A percentile compares a stretch with the other conserved stretches of the same genome.
These are phyloP conservation scores for Candida anutae DNA, from an alignment of 1,139 yeast species.

Conservation along the genomic window DNA sequence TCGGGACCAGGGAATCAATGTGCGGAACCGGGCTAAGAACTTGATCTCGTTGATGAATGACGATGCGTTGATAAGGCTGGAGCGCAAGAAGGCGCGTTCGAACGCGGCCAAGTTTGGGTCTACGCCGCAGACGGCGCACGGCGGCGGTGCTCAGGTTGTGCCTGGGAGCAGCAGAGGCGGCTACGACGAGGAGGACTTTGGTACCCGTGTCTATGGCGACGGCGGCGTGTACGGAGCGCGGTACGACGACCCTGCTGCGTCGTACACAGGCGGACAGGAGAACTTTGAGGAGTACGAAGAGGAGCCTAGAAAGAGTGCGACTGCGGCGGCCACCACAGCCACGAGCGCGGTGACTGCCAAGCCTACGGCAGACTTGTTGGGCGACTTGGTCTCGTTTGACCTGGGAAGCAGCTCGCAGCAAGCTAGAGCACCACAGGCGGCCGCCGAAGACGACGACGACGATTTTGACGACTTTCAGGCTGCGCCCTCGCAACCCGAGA, in stretches of 20 bases:
- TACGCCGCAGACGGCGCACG: slow-evolving; percentile 45
- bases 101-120: slow-evolving; percentile 77
- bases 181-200: slow-evolving; percentile 45
- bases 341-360: slow-evolving; percentile 5
- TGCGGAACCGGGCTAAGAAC: slow-evolving; percentile 82
- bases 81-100: slow-evolving; percentile 82
- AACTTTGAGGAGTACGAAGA: slow-evolving; percentile 71
- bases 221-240: slow-evolving; percentile 75
- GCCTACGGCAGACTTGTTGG: slow-evolving; percentile 28
- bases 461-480: slow-evolving; percentile 94
- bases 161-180: slow-evolving; percentile 15
- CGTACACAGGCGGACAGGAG: slow-evolving; percentile 31
- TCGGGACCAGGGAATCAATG: slow-evolving; percentile 93
- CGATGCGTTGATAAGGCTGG: slow-evolving; percentile 68
- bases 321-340: slow-evolving; percentile 33
- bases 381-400: slow-evolving; percentile 51
- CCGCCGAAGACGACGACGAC: slow-evolving; percentile 57
- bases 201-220: slow-evolving; percentile 64
- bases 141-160: slow-evolving; percentile 38
- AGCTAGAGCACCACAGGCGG: slow-evolving; percentile 14
- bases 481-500: slow-evolving; percentile 44
- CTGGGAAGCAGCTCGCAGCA: slow-evolving; percentile 18
- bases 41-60: slow-evolving; percentile 66
- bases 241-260: slow-evolving; percentile 49
- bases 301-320: slow-evolving; percentile 15